Evolutionary conservation across 768 basidiomycete species (phyloP).

Genomic region (Russula abietina): DNA sequence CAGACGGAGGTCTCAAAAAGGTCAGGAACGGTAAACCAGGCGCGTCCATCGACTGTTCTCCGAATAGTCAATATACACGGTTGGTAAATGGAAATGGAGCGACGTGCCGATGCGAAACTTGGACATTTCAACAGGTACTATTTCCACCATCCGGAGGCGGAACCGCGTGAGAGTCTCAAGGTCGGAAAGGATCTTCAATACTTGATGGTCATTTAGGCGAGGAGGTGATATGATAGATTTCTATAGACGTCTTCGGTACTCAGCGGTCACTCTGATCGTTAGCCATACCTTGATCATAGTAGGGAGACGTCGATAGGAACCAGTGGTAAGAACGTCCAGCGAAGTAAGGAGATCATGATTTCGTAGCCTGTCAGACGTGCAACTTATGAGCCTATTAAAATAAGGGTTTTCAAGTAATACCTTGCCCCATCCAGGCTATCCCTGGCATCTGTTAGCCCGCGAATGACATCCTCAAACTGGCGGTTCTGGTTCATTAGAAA

Average conservation of each 20-base stretch:
- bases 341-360: slow-evolving; percentile 94
- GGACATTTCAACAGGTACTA: slow-evolving; percentile 78
- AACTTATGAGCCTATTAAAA: background rate
- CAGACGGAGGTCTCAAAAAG: slow-evolving; percentile 72
- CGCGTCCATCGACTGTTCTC: slow-evolving; percentile 64
- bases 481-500: slow-evolving; percentile 82
- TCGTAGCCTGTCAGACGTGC: slow-evolving; percentile 51
- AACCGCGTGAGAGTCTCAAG: slow-evolving; percentile 77
- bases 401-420: slow-evolving; percentile 35
- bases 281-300: slow-evolving; percentile 63
- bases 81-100: slow-evolving; percentile 24
- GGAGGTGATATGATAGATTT: slow-evolving; percentile 62
- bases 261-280: background rate
- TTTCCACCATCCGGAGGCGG: slow-evolving; percentile 71
- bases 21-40: slow-evolving; percentile 63
- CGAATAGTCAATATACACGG: slow-evolving; percentile 16
- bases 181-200: slow-evolving; percentile 57
- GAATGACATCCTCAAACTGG: slow-evolving; percentile 70
- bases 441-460: slow-evolving; percentile 56
- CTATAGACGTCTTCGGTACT: slow-evolving; percentile 34
- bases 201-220: slow-evolving; percentile 60
- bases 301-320: slow-evolving; percentile 81
- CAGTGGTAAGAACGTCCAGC: slow-evolving; percentile 79
- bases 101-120: slow-evolving; percentile 56
- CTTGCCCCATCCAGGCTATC: slow-evolving; percentile 72